Base-by-base conservation (phyloP, 345 rosid genomes). In the Citrus hindsii region DNA sequence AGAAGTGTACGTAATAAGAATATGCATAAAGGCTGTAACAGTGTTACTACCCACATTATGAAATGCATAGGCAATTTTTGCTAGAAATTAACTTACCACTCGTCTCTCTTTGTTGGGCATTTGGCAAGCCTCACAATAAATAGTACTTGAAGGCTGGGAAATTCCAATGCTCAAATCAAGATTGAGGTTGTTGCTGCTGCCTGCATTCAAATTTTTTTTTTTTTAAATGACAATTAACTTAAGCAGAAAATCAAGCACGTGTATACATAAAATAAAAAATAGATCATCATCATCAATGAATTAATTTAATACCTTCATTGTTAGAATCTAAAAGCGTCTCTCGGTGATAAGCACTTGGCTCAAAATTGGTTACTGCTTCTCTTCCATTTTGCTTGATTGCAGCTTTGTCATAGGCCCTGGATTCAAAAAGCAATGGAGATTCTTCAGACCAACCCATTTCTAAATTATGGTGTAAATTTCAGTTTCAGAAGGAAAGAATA, bases 91-190 rank as follows among this genome's bases (percentile, higher is more conserved):
- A 83, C 76, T 40, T 51, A 83, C 76, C 81, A 74, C 68, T 71
- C 30, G 55, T 37, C 73, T 89, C 76, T 73, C 81, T 42, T 22
- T 51, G 55, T 65, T 61, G 42, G 84, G 82, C 59, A 65, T 28
- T 74, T 80, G 79, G 1, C 81, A 60, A 21, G 86, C 83, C 19
- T 71, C 77, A 40, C 21, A 38, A 37, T 13, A 30, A 70, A 62
- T 55, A 71, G 33, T 35, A 33, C 67, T 77, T 10, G 80, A 68
- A 78, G 88, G 79, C 65, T 56, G 12, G 64, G 88, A 81, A 79
- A 89, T 88, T 28, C 93, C 89, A 12, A 90, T 87, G 83, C 87
- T 89, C 84, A 92, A 82, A 67, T 92, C 93, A 59, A 92, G 91
- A 79, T 74, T 84, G 72, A 84, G 85, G 74, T 55, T 51, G 25